Base-by-base conservation (phyloP, 2,329 filamentous ascomycete genomes). In the Calycina marina region DNA sequence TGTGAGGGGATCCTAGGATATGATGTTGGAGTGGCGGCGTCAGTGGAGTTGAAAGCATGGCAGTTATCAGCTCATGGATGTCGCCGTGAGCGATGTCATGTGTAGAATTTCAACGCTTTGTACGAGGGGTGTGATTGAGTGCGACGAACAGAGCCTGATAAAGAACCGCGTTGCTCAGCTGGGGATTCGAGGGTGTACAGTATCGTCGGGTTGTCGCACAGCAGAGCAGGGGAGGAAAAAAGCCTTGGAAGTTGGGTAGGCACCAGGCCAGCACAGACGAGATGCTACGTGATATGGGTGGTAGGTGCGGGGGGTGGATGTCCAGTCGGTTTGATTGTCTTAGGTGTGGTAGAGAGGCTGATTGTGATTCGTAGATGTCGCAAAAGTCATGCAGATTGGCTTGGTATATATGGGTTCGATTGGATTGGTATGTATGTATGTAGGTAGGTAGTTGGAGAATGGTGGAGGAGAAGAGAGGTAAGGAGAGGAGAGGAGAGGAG, bases 261-360 rank as follows among this genome's bases (percentile, higher is more conserved):
- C n/a, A n/a, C n/a, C n/a, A n/a, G 25, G 25, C 25, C 25, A 13
- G 25, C n/a, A 11, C 14, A 14, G 6, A 26, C n/a, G 5, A 26
- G n/a, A n/a, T n/a, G 6, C 5, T 11, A 5, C 6, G 25, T 5
- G 25, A 26, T 28, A 31, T 30, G 6, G 41, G 42, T 25, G 32
- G 44, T 18, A 35, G 18, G 20, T n/a, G n/a, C 6, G n/a, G 6
- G 6, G n/a, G 20, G n/a, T 22, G 6, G 20, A 8, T n/a, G 20
- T 22, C 6, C n/a, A n/a, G 6, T 22, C 20, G 20, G 20, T 22
- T 8, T 6, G 6, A 22, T 22, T 22, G n/a, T 22, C 20, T 22
- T 8, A 8, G 6, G 20, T 22, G 20, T n/a, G 20, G 6, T 22
- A 6, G 6, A 22, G 20, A n/a, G n/a, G 20, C n/a, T 22, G 20